These are phyloP conservation scores for Oryza meridionalis DNA, from an alignment of 176 grass and related monocot genomes.

Conservation along the genomic window DNA sequence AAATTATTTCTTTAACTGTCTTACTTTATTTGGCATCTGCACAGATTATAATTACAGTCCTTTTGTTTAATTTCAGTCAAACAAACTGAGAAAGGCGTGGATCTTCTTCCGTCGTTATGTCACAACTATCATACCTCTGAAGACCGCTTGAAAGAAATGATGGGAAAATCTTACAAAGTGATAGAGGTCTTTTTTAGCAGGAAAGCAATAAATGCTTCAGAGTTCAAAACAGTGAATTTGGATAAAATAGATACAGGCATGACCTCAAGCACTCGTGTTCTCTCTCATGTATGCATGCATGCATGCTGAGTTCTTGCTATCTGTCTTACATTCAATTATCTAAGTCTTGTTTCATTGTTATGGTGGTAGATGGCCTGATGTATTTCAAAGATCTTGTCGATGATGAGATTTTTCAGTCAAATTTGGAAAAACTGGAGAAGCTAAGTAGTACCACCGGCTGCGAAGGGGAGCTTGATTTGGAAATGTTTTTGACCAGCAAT, in stretches of 20 bases:
- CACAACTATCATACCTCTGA: conserved; percentile 90
- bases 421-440: conserved; percentile 72
- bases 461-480: conserved; percentile 71
- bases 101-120: conserved; percentile 82
- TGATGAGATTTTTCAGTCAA: conserved; percentile 55
- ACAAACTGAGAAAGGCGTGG: conserved; percentile 68
- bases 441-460: conserved; percentile 42
- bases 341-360: conserved; percentile 34
- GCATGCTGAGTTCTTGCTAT: conserved; percentile 2
- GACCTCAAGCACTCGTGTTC: neutral
- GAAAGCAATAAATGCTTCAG: conserved; percentile 68
- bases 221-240: conserved; percentile 60
- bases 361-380: conserved; percentile 69
- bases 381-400: conserved; percentile 82
- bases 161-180: conserved; percentile 59
- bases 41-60: conserved; percentile 29
- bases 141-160: conserved; percentile 74
- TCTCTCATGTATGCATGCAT: neutral
- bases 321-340: conserved; percentile 18
- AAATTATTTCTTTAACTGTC: conserved; percentile 1
- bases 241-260: conserved; percentile 83
- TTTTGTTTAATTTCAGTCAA: conserved; percentile 64
- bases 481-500: conserved; percentile 66
- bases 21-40: conserved; percentile 23
- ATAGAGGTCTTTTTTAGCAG: conserved; percentile 63